Base-by-base conservation (phyloP, 2,329 filamentous ascomycete species). In the Claviceps paspali region DNA sequence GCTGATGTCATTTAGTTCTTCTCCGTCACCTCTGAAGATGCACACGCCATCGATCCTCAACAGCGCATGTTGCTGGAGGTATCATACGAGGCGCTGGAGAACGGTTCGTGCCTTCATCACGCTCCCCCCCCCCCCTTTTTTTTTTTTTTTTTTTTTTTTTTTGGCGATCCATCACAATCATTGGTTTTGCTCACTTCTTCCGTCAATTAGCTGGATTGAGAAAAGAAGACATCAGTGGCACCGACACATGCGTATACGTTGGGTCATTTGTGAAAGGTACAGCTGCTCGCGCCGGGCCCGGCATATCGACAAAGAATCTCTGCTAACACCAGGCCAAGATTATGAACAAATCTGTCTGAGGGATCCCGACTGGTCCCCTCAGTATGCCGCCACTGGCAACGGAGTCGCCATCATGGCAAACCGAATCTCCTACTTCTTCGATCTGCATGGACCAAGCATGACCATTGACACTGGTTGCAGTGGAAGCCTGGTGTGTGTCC, bases 391-490 rank as follows among this genome's bases (percentile, higher is more conserved):
- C 6, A 71, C 67, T 0, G 70, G 70, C 6, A 67, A 64, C 14
- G 65, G 65, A 4, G 63, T 64, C 32, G 65, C 67, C 40, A 67
- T 73, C 38, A 59, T 73, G 51, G 60, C 68, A 3, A 75, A 74
- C 46, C 61, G 70, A 1, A 60, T 75, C 10, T 73, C 68, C 0
- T 68, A 73, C 47, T 64, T 60, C 40, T 72, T 70, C 49, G 63
- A 75, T 43, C 53, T 75, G 12, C 58, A 61, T 10, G 71, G 72
- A 0, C 67, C 70, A 2, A 71, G 67, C 45, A 61, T 74, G 50
- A 73, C 68, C 0, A 52, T 76, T 11, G 71, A 76, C 36, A 76
- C 73, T 1, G 73, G 68, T 15, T 77, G 73, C 50, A 74, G 69
- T 18, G 65, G 64, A 9, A 68, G 65, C 34, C 55, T 76, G 15